Percentiles rank a stretch among this genome's conserved stretches.
Conservation (phyloP, 441 rosid species). For the Brassica balearica region DNA sequence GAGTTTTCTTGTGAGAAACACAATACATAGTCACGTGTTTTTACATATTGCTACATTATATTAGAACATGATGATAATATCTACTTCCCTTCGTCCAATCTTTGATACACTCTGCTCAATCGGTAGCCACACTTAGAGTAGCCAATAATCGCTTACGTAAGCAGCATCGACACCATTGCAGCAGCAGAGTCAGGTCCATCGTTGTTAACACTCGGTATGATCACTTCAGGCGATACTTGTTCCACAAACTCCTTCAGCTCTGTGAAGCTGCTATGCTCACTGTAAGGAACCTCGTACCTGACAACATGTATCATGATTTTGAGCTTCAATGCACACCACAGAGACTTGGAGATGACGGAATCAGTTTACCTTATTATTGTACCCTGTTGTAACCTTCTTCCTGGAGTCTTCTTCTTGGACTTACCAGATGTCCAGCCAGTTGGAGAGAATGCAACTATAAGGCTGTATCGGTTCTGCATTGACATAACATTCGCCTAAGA, state of each 20-base stretch:
- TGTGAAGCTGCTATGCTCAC: conserved; percentile 90
- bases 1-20: no score
- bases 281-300: conserved; percentile 97
- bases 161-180: conserved; percentile 77
- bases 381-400: conserved; percentile 94
- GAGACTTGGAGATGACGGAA: not conserved
- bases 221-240: conserved; percentile 68
- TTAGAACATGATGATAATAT: no score
- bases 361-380: conserved; percentile 78
- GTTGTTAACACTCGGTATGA: conserved; percentile 89
- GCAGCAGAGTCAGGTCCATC: conserved; percentile 77
- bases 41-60: no score
- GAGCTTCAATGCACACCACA: not conserved
- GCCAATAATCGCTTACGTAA: conserved; percentile 5
- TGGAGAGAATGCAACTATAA: conserved; percentile 93
- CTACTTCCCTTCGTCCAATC: no score
- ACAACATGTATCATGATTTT: not conserved
- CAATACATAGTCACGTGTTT: no score
- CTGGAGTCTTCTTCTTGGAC: conserved; percentile 84
- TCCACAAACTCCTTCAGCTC: conserved; percentile 88
- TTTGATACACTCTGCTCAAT: no score
- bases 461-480: conserved; percentile 71
- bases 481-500: conserved; percentile 29
- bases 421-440: conserved; percentile 94
- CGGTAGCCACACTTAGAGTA: no score